Evolutionary conservation across 1,284 basidiomycete genomes (phyloP), one percentile per base, ranked within the genome.

Genomic region (Trichosporon coremiiforme): DNA sequence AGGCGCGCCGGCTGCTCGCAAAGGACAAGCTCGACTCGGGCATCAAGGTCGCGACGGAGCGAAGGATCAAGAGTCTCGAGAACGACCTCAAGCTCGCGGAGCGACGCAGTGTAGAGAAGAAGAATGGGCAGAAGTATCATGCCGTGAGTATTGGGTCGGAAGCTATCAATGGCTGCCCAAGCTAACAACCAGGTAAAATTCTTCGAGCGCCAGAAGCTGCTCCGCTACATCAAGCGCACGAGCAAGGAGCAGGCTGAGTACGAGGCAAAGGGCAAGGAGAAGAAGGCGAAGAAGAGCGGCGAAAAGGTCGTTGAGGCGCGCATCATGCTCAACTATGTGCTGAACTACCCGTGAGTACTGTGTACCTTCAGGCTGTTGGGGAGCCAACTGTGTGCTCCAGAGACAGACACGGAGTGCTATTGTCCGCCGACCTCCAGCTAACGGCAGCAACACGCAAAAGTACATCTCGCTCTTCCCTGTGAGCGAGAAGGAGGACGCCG

Each of bases 381-480:
- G 25, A 25, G 25, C 25, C 25, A 25, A 25, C 25, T 25, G 25
- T 25, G 25, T 25, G 25, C 25, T 25, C 25, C 25, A 25, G 25
- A 25, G 25, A 25, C 25, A 25, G 25, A 25, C 25, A 25, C 25
- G 25, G 25, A 25, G 25, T 25, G 25, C 25, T 25, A 25, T 25
- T 25, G 25, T 25, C 25, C 25, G 25, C 25, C 33, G 33, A 35
- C 33, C 33, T 8, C 33, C 7, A 41, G n/a, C 65, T 70, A 29
- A 69, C 66, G 0, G 77, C 91, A 83, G 93, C 3, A 93, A 91
- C 82, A 85, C 87, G 22, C 87, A 89, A 78, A 94, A 92, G 85
- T 95, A 95, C 80, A 89, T 95, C 57, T 90, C 93, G 2, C 85
- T 95, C 45, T 94, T 93, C 80, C 92, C 93, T 3, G 88, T 91